Base-by-base conservation (phyloP, 176 grass and related monocot genomes). In the bread wheat (Triticum aestivum) region DNA sequence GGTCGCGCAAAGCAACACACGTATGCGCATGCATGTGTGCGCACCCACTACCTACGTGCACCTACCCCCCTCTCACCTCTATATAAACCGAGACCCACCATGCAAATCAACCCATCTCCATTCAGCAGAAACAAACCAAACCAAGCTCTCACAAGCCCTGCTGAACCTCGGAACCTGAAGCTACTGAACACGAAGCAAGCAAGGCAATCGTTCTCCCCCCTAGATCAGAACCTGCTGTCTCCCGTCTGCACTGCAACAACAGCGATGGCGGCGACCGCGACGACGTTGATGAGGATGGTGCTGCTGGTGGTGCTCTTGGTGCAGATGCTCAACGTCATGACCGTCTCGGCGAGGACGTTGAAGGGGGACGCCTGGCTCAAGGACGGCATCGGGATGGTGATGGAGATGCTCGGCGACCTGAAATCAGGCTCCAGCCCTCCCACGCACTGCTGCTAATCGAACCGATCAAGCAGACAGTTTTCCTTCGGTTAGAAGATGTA, bases 401-500 rank as follows among this genome's bases (percentile, higher is more conserved):
- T 86, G 2, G 71, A 82, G 29, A 4, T 82, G 29, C 79, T 90
- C 23, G 64, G 79, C 3, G 39, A 51, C 71, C 6, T 86, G 29
- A 86, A 86, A 21, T 82, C 83, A 0, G 8, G 64, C 0, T 7
- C 35, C 61, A 82, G 68, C 23, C 29, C 83, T 6, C 63, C n/a
- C 27, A 63, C 83, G 5, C 79, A 82, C 71, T 86, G 88, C 83
- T 86, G 88, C 78, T 70, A 29, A 33, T 9, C 6, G 26, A 74
- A 45, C 11, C 44, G 45, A 49, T 33, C 29, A 65, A 65, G 34
- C 14, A 21, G 6, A 65, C 39, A 9, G 39, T 11, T 51, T 84
- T 23, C 24, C 3, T 75, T 35, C 38, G 0, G 13, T 26, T 66
- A 13, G 29, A 65, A 26, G 4, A 76, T 77, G 72, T 64, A 44